Evolutionary conservation across 345 rosid genomes (phyloP), one percentile per base, ranked within the genome.

Genomic region (Kandelia obovata): DNA sequence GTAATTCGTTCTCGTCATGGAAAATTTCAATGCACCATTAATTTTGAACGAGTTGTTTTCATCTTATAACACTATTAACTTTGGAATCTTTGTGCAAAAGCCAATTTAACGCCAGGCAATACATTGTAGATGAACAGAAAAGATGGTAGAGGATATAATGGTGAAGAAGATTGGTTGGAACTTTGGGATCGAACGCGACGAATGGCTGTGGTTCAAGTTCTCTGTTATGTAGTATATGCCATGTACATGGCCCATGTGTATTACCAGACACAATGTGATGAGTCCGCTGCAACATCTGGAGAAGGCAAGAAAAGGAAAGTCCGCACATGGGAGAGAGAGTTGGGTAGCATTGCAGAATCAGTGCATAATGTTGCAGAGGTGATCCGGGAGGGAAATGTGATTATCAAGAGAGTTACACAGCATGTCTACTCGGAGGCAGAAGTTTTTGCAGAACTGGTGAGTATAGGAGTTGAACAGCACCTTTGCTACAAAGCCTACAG

Each of bases 121-220:
- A 9, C 31, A 4, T 25, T 25, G 59, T 57, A 79, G 77, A 67
- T 77, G 65, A 69, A 65, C 35, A 32, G 53, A 66, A n/a, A 6
- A 71, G 68, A 62, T 17, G 59, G 23, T 59, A 32, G 53, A 66
- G n/a, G 5, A 71, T 68, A 66, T 17, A 62, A 34, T 59, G 61
- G 57, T 30, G 84, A 77, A 58, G 58, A 17, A 21, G 21, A 51
- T 27, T 65, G 65, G 73, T 55, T 52, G 73, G 53, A 62, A 55
- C 57, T 26, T 58, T 65, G 77, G 72, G 72, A 64, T 51, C 32
- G 65, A 60, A 46, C 62, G 56, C 65, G 71, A 37, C 15, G 26
- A 60, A 67, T 63, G 78, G 79, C 56, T 23, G 67, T 58, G 10
- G 74, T 53, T 63, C 62, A 73, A 55, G 58, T 69, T 57, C 56